Evolutionary conservation across 2,329 filamentous ascomycete species (phyloP), one percentile per base, ranked within the genome.

Genomic region (Ceratocystiopsis brevicomis): DNA sequence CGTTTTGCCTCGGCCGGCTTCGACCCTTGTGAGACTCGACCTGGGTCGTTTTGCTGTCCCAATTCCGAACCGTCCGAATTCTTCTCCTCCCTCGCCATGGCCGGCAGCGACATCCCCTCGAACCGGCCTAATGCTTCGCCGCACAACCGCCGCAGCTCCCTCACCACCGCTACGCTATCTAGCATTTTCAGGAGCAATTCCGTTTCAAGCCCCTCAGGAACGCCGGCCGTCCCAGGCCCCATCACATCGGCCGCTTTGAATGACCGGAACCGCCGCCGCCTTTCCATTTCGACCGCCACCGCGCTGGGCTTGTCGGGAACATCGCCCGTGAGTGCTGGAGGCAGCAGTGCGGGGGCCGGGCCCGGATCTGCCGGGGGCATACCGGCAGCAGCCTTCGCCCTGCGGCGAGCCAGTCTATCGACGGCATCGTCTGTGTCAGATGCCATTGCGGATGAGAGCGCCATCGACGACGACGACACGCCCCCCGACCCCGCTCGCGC

Each of bases 391-490:
- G 60, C 67, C 38, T 68, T 71, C 53, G 56, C 56, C 45, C 56
- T 72, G 47, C 71, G 78, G 46, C 74, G 76, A 45, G 71, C 70
- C 45, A 86, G 81, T 59, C 63, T 82, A 50, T 83, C 80, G 1
- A 84, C 81, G 13, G 12, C 33, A 13, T 76, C 73, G 4, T 50
- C 49, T 3, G 15, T 39, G 32, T 50, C 48, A 3, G 48, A 48
- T 3, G 69, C 74, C 44, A 71, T 71, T 2, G 68, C 78, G 48
- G 81, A 87, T 50, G 82, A 87, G 60, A 78, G 63, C 52, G 81
- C 79, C 40, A 70, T 81, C 47, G 78, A 84, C 48, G 81, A 87
- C 47, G 73, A 77, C 37, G 73, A 77, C 18, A 62, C 66, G 43
- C 60, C 66, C 37, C 58, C 64, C 16, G 62, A 66, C 43, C 60